Evolutionary conservation across 495 filamentous ascomycete species (phyloP).

Genomic region (Tuber magnatum): DNA sequence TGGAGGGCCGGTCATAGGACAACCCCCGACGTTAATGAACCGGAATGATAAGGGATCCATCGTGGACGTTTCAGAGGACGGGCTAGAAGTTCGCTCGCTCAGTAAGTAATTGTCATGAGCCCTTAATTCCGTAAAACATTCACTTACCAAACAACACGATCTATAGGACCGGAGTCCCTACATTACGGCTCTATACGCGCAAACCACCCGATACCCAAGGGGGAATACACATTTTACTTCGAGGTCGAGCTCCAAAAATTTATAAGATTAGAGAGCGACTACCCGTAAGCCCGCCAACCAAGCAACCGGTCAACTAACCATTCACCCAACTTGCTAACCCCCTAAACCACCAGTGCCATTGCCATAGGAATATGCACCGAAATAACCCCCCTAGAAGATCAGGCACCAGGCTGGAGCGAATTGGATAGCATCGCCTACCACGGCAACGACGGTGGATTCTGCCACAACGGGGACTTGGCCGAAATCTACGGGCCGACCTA

Average conservation of each 20-base stretch:
- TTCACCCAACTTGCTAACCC: not conserved
- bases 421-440: constrained; percentile 10
- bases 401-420: constrained; percentile 5
- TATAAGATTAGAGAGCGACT: not conserved
- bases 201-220: constrained; percentile 17
- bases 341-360: not conserved
- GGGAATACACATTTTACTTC: constrained; percentile 19
- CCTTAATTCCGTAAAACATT: not conserved
- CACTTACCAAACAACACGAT: not conserved
- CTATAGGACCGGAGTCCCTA: not conserved
- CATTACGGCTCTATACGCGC: not conserved
- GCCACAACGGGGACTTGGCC: too few relatives aligned
- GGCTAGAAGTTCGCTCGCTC: constrained; percentile 1
- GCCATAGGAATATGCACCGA: constrained; percentile 5
- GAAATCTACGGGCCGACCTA: constrained; percentile 5
- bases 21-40: constrained; percentile 9
- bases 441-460: constrained; percentile 9
- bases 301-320: too few relatives aligned
- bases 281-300: not conserved
- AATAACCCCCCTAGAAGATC: not conserved
- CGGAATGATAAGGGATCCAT: not conserved
- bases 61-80: constrained; percentile 11
- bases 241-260: constrained; percentile 13
- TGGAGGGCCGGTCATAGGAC: not conserved
- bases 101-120: not conserved